Evolutionary conservation across 192 early-diverging fungal genomes (phyloP).

Genomic region (Umbelopsis sp.): DNA sequence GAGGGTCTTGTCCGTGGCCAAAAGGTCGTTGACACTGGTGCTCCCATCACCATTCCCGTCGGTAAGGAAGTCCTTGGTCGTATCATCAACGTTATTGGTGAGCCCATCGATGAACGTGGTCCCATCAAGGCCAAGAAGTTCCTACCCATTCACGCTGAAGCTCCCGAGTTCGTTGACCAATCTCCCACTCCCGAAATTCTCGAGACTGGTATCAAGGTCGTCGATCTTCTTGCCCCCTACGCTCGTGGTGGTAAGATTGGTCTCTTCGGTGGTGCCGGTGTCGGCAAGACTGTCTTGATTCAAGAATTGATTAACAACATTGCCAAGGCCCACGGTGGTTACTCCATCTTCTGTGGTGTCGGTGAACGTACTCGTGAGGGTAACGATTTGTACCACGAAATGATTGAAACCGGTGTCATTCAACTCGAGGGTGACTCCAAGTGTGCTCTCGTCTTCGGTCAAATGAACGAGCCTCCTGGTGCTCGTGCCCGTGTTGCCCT

Average conservation of each 20-base stretch:
- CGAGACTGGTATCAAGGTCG: constrained; percentile 99
- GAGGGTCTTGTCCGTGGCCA: constrained; percentile 96
- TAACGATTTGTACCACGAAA: constrained; percentile 99
- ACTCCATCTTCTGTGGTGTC: constrained; percentile 98
- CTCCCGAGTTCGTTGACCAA: constrained; percentile 96
- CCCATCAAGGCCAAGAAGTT: constrained; percentile 90
- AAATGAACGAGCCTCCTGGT: constrained; percentile 99
- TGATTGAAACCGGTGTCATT: constrained; percentile 96
- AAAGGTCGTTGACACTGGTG: constrained; percentile 90
- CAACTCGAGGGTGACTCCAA: constrained; percentile 93
- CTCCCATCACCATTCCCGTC: constrained; percentile 91
- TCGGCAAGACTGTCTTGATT: constrained; percentile 99
- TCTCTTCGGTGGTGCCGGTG: constrained; percentile 99
- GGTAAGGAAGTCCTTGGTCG: constrained; percentile 95
- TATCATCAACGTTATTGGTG: constrained; percentile 99
- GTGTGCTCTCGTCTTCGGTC: constrained; percentile 96
- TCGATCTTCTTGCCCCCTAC: constrained; percentile 97
- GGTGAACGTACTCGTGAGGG: constrained; percentile 99
- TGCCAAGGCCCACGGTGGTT: constrained; percentile 99
- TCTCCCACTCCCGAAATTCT: constrained; percentile 93
- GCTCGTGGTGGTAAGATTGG: constrained; percentile 99
- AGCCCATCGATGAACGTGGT: constrained; percentile 98
- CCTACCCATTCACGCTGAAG: constrained; percentile 91
- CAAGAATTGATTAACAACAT: constrained; percentile 99
- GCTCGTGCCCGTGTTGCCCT: constrained; percentile 98